These are phyloP conservation scores for Aspergillus tubingensis DNA, from an alignment of 2,329 filamentous ascomycete species.

Conservation along the genomic window DNA sequence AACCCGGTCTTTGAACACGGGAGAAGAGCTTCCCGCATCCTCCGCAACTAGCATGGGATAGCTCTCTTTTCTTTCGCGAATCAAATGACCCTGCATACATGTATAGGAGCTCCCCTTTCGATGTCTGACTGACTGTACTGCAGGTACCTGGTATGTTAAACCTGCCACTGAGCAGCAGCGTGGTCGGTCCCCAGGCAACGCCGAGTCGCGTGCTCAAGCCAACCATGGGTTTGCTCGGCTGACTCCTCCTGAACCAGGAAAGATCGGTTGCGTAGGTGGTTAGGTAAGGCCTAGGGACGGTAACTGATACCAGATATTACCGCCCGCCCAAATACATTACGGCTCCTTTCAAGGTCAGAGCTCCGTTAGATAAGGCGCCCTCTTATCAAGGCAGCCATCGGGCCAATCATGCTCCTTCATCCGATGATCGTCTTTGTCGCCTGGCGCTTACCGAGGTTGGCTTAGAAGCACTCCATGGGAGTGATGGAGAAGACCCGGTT, in stretches of 20 bases:
- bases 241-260: constrained; percentile 10
- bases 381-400: constrained; percentile 2
- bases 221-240: constrained; percentile 8
- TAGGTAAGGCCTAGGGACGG: neutral
- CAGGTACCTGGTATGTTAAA: constrained; percentile 6
- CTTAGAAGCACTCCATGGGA: neutral
- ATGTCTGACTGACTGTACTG: constrained; percentile 2
- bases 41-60: neutral
- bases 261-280: neutral
- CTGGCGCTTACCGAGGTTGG: constrained; percentile 1
- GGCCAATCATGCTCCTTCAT: neutral
- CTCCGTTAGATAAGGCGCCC: constrained; percentile 6
- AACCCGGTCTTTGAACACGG: neutral
- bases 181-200: constrained; percentile 9
- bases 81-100: constrained; percentile 11
- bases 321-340: neutral
- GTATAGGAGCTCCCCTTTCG: neutral
- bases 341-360: neutral
- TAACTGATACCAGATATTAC: constrained; percentile 4
- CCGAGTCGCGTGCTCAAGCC: constrained; percentile 8
- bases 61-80: neutral
- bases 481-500: neutral
- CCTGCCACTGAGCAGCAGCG: neutral
- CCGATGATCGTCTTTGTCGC: neutral
- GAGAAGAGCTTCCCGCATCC: neutral